These are phyloP conservation scores for Aureobasidium leucospermi DNA, from an alignment of 2,329 filamentous ascomycete species.

Conservation along the genomic window DNA sequence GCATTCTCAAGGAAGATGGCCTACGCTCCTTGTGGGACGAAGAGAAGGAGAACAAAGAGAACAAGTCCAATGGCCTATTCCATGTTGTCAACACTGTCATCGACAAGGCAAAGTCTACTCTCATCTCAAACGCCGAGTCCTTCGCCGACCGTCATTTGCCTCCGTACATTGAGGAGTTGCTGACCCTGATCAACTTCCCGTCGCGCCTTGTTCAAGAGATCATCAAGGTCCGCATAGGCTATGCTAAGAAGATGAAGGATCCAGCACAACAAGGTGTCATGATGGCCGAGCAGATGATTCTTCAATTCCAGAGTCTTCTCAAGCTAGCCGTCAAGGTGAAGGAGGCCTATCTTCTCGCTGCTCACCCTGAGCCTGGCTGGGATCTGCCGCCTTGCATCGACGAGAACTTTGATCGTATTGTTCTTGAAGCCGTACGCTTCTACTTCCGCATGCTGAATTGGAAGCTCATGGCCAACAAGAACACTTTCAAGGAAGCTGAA, in stretches of 20 bases:
- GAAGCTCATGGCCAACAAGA: conserved; percentile 96
- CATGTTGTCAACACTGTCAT: conserved; percentile 78
- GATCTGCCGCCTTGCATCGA: conserved; percentile 93
- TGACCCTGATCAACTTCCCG: conserved; percentile 95
- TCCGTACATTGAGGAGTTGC: conserved; percentile 90
- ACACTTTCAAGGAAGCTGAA: conserved; percentile 98
- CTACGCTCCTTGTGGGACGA: conserved; percentile 85
- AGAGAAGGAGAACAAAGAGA: conserved; percentile 22
- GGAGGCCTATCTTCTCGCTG: conserved; percentile 74
- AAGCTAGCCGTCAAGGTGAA: conserved; percentile 91
- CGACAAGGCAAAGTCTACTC: conserved; percentile 82
- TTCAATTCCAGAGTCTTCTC: conserved; percentile 88
- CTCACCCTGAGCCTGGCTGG: conserved; percentile 85
- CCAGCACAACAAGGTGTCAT: conserved; percentile 84
- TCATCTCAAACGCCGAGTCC: conserved; percentile 76
- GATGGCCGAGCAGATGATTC: conserved; percentile 96
- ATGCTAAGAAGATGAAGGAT: conserved; percentile 92
- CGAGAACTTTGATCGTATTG: conserved; percentile 87
- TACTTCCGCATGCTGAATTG: conserved; percentile 99
- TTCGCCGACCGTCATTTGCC: conserved; percentile 88
- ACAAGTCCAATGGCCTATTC: conserved; percentile 60
- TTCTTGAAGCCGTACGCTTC: conserved; percentile 88
- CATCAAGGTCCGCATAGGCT: conserved; percentile 82
- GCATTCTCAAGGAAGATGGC: conserved; percentile 91
- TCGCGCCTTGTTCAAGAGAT: conserved; percentile 94